Conservation (phyloP, 148 eudicot genomes). For the Linanthus parryae region DNA sequence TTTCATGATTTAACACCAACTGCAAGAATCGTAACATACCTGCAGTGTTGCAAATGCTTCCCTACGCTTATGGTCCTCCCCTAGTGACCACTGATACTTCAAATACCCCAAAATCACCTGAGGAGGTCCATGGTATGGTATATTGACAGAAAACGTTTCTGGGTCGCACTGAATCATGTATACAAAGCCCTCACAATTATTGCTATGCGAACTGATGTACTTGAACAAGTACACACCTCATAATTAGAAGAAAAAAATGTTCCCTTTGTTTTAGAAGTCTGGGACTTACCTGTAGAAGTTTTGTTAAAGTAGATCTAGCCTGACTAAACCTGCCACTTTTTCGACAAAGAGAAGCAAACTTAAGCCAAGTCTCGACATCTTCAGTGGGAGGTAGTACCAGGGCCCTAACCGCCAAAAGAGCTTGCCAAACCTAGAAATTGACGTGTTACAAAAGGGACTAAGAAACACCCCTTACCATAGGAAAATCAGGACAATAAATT, state of each 20-base stretch:
- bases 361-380: conserved; percentile 89
- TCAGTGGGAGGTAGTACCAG: conserved; percentile 93
- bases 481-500: too few species aligned
- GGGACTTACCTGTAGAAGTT: conserved; percentile 74
- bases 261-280: not conserved
- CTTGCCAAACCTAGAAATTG: conserved; percentile 90
- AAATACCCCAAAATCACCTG: conserved; percentile 89
- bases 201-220: too few species aligned
- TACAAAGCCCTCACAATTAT: too few species aligned
- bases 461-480: too few species aligned
- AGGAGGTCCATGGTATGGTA: conserved; percentile 74
- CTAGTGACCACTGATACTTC: conserved; percentile 93
- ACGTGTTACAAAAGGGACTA: too few species aligned
- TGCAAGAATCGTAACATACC: conserved; percentile 28
- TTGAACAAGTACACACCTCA: not conserved
- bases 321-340: conserved; percentile 89
- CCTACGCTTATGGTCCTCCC: conserved; percentile 89
- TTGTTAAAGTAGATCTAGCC: conserved; percentile 80
- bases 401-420: conserved; percentile 75
- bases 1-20: not conserved
- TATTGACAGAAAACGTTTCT: conserved; percentile 66
- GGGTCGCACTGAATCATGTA: conserved; percentile 71
- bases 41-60: conserved; percentile 83
- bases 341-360: conserved; percentile 89
- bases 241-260: not conserved